These are phyloP conservation scores for Phytophthora cryptogea DNA, from an alignment of 352 stramenopile genomes.

Conservation along the genomic window DNA sequence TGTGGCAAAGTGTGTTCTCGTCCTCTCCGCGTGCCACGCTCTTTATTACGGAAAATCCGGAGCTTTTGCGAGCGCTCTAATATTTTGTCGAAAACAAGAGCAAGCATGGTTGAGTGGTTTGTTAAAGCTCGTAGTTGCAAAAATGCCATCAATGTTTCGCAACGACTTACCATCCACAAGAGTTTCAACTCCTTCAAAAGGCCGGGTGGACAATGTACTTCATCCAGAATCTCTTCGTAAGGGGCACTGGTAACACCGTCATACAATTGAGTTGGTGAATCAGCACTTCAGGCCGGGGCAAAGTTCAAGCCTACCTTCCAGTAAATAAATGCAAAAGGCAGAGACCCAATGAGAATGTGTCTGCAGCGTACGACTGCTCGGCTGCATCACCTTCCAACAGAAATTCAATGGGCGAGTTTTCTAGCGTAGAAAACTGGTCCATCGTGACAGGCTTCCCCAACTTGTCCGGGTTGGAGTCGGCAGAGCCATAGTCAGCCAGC, in stretches of 20 bases:
- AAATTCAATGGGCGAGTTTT: constrained; percentile 98
- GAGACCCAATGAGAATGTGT: constrained; percentile 96
- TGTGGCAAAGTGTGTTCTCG: constrained; percentile 93
- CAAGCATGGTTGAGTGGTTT: background rate
- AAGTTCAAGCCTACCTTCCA: constrained; percentile 61
- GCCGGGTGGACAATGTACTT: constrained; percentile 88
- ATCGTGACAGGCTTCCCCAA: constrained; percentile 92
- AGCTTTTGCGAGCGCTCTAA: constrained; percentile 57
- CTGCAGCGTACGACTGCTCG: constrained; percentile 90
- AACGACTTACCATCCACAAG: constrained; percentile 84
- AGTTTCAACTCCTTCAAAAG: constrained; percentile 84
- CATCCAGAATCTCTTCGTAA: constrained; percentile 98
- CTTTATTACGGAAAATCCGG: constrained; percentile 69
- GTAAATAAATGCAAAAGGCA: constrained; percentile 97
- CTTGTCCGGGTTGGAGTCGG: constrained; percentile 88
- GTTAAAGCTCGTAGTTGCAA: background rate
- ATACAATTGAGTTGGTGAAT: constrained; percentile 3
- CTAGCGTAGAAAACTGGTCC: constrained; percentile 97
- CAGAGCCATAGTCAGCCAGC: constrained; percentile 98
- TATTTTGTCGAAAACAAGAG: constrained; percentile 12
- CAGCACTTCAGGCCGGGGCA: background rate
- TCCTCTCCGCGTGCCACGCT: constrained; percentile 59
- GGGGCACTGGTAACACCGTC: constrained; percentile 63
- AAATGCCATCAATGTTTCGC: background rate
- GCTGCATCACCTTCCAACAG: constrained; percentile 93